phyloP scores from a whole-genome alignment of 306 rosid species.

The Sophora flavescens region DNA sequence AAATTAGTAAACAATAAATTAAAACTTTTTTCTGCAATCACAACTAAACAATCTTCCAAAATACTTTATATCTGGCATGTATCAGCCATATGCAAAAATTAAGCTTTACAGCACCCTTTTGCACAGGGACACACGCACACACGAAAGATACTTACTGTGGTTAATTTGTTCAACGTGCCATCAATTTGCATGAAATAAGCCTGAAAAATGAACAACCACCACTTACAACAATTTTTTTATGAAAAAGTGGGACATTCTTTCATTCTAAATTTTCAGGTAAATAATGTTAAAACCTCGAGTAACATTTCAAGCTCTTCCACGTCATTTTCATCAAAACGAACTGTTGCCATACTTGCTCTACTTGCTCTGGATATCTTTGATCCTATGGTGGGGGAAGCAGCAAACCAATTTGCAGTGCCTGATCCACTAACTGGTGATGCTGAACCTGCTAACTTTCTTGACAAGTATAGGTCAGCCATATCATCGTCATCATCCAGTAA shows the following conservation, averaged over 20 bases:
- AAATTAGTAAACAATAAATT: not conserved
- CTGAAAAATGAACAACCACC: constrained; percentile 57
- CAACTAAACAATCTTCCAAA: constrained; percentile 25
- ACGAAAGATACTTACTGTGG: constrained; percentile 62
- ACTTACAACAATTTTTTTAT: constrained; percentile 23
- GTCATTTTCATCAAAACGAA: constrained; percentile 83
- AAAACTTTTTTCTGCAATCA: not conserved
- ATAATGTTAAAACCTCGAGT: constrained; percentile 70
- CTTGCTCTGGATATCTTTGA: constrained; percentile 87
- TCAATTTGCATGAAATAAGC: constrained; percentile 96
- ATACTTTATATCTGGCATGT: not conserved
- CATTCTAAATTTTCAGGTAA: constrained; percentile 9
- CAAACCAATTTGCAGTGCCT: constrained; percentile 69
- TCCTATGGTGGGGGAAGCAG: constrained; percentile 78
- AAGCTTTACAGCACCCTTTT: constrained; percentile 23
- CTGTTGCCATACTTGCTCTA: constrained; percentile 77
- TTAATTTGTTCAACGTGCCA: constrained; percentile 83
- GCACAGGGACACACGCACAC: not conserved
- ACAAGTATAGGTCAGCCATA: constrained; percentile 95
- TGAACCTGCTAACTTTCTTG: constrained; percentile 77
- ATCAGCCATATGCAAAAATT: not conserved
- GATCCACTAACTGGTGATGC: constrained; percentile 82
- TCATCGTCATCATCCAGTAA: constrained; percentile 94
- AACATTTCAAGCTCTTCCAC: constrained; percentile 98
- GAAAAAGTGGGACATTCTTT: constrained; percentile 32